Evolutionary conservation across 2,329 filamentous ascomycete genomes (phyloP).

Genomic region (Cordyceps javanica): DNA sequence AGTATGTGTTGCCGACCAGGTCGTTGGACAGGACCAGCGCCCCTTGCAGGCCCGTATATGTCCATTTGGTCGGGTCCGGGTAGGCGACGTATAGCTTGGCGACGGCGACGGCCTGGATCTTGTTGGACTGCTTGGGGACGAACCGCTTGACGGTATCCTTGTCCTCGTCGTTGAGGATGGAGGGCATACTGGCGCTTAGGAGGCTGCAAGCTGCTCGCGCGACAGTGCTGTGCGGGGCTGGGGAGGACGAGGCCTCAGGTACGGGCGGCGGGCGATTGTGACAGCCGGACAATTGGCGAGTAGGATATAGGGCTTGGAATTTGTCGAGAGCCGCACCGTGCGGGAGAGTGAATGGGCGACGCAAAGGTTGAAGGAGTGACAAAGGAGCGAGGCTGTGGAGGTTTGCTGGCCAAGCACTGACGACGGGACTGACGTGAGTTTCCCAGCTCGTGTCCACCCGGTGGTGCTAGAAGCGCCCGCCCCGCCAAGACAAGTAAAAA

Average conservation of each 20-base stretch:
- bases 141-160: slow-evolving; percentile 94
- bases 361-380: slow-evolving; percentile 7
- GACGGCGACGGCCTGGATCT: slow-evolving; percentile 93
- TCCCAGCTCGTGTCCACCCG: background rate
- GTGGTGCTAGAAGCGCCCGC: background rate
- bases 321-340: background rate
- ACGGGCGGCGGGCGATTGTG: background rate
- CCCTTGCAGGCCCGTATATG: slow-evolving; percentile 86
- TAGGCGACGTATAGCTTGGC: slow-evolving; percentile 90
- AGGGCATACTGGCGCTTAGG: slow-evolving; percentile 42
- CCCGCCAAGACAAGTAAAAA: too few species aligned
- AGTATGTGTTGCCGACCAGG: slow-evolving; percentile 89
- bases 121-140: slow-evolving; percentile 91
- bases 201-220: slow-evolving; percentile 6
- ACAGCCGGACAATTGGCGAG: background rate
- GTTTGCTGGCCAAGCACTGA: slow-evolving; percentile 1
- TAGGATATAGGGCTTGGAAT: background rate
- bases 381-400: background rate
- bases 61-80: slow-evolving; percentile 82
- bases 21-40: slow-evolving; percentile 90
- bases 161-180: slow-evolving; percentile 81
- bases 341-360: background rate
- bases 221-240: slow-evolving; percentile 8
- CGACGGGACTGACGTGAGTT: slow-evolving; percentile 4
- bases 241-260: background rate